A percentile compares a stretch with the other conserved stretches of the same genome.
Conservation (phyloP, 148 eudicot species). For the Polygonum aviculare region DNA sequence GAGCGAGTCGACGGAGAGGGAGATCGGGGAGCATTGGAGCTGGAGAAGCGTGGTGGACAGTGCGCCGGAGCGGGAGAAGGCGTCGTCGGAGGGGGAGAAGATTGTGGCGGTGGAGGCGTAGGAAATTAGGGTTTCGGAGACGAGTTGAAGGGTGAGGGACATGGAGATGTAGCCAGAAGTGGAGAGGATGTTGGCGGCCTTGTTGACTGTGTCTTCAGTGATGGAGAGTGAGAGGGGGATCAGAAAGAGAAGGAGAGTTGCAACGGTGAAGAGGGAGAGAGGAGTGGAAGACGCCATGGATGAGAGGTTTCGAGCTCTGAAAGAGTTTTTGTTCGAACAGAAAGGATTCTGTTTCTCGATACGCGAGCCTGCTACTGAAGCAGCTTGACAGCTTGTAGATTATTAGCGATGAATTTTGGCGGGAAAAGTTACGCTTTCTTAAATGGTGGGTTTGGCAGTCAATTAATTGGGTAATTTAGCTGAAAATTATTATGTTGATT, state of each 20-base stretch:
- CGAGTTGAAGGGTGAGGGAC: slow-evolving; percentile 51
- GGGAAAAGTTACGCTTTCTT: not conserved
- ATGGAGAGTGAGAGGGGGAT: slow-evolving; percentile 18
- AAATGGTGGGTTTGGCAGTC: too few relatives aligned
- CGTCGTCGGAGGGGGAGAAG: slow-evolving; percentile 39
- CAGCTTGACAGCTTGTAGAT: too few relatives aligned
- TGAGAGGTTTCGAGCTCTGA: not conserved
- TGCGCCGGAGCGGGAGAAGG: slow-evolving; percentile 31
- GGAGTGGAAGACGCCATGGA: slow-evolving; percentile 23
- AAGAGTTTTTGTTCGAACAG: not conserved
- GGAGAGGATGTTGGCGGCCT: slow-evolving; percentile 50
- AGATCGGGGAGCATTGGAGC: slow-evolving; percentile 49
- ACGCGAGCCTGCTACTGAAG: not conserved
- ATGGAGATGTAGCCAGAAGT: slow-evolving; percentile 50
- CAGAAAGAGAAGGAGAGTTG: slow-evolving; percentile 11
- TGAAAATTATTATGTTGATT: too few relatives aligned
- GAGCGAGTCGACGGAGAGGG: slow-evolving; percentile 38
- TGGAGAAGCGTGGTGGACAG: slow-evolving; percentile 52
- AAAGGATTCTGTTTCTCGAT: not conserved
- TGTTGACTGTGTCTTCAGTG: slow-evolving; percentile 21
- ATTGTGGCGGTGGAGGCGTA: slow-evolving; percentile 31
- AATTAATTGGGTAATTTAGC: too few relatives aligned
- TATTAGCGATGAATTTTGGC: not conserved
- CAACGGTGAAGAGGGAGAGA: slow-evolving; percentile 5
- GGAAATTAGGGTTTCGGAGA: slow-evolving; percentile 27